Conservation (phyloP, 345 rosid genomes). For the Eucalyptus curtisii region DNA sequence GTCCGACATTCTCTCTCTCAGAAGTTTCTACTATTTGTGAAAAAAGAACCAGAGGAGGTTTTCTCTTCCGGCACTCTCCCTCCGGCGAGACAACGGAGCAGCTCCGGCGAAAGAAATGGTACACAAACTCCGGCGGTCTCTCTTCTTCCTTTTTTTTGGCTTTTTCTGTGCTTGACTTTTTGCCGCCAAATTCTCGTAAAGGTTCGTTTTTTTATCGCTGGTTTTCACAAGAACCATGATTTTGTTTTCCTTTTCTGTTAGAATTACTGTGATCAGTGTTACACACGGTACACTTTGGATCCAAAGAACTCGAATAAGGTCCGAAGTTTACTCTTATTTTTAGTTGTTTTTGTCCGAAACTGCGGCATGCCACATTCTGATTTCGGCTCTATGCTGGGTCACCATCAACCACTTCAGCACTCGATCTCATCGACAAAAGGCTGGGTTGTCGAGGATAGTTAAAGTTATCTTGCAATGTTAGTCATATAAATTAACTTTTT, state of each 20-base stretch:
- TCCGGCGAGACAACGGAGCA: neutral
- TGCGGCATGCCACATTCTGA: neutral
- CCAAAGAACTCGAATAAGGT: neutral
- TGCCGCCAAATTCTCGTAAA: neutral
- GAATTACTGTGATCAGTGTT: neutral
- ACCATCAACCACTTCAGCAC: neutral
- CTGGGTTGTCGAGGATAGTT: neutral
- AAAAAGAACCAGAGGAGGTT: neutral
- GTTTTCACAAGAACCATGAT: neutral
- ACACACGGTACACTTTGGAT: neutral
- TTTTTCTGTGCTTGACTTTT: neutral
- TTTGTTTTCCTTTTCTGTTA: neutral
- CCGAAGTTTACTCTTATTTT: neutral
- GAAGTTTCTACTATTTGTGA: neutral
- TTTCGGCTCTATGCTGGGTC: neutral
- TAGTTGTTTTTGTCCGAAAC: neutral
- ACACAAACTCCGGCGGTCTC: neutral
- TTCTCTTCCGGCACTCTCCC: neutral
- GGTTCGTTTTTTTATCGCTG: neutral
- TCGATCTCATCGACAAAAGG: neutral
- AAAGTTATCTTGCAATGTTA: neutral
- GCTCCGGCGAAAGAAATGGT: neutral
- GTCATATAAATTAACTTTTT: neutral
- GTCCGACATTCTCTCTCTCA: neutral
- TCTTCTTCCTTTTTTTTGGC: neutral